Base-by-base conservation (phyloP, 305 asterid genomes). In the Lippia alba region DNA sequence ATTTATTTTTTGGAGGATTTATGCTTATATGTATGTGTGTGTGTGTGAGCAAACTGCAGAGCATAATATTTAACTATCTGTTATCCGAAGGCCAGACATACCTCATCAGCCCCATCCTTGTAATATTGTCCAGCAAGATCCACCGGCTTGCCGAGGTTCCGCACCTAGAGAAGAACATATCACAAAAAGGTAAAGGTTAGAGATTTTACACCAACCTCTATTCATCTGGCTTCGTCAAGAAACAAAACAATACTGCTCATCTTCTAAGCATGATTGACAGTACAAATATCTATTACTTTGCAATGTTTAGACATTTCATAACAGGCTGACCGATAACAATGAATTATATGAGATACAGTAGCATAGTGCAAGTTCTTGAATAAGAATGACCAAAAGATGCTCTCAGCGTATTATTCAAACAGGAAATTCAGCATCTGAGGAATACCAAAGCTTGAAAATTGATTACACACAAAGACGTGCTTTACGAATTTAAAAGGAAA, bases 121-220 rank as follows among this genome's bases (percentile, higher is more conserved):
- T 94, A 94, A 72, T 94, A 91, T 68, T 85, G 89, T 58, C 88
- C 92, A 66, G 99, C 97, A 78, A 91, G 97, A 45, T 86, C 99
- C 53, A 94, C 99, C 50, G 99, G 99, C 82, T 89, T 94, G 75
- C 99, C 99, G 44, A 94, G 96, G 87, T 94, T 94, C 75, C 99
- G 85, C 79, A 94, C 99, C 97, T 94, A 70, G 80, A 70, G 73
- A 74, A 72, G 36, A 71, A 67, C 16, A 33, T 45, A 24, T 32
- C 62, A 61, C 6, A 72, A 11, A 40, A 50, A 64, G 16, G 30
- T 17, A 36, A 74, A 36, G 40, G 12, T 32, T n/a, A 63, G 18
- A 64, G 55, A 54, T 36, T 55, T 18, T 12, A 50, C 20, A 51
- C 57, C 65, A 74, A 56, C 69, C 32, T 39, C 18, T 45, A 39